phyloP scores from a whole-genome alignment of 495 filamentous ascomycete genomes.

The Penicilliopsis zonata region DNA sequence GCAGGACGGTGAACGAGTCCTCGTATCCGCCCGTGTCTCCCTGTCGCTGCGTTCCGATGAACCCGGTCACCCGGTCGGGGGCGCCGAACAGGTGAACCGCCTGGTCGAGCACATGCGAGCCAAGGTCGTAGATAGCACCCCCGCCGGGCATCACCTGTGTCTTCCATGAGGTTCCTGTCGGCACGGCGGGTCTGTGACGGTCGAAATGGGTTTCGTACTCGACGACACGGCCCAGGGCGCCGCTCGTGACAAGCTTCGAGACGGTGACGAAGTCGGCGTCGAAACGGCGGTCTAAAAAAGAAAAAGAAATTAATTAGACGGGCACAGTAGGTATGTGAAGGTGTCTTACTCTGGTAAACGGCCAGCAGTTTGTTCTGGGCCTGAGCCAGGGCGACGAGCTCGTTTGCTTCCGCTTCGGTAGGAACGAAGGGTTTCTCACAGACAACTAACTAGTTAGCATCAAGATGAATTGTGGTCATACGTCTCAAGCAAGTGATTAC shows the following conservation, averaged over 20 bases:
- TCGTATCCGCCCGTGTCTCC: constrained; percentile 45
- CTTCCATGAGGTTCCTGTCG: constrained; percentile 52
- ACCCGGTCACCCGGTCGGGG: constrained; percentile 55
- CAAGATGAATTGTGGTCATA: neutral
- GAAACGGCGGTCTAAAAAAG: constrained; percentile 55
- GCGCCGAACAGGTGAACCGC: constrained; percentile 66
- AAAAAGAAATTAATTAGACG: neutral
- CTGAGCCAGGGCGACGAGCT: constrained; percentile 53
- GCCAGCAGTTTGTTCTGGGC: constrained; percentile 51
- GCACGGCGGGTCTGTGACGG: constrained; percentile 51
- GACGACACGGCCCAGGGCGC: constrained; percentile 50
- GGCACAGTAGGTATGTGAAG: no score
- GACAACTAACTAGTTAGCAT: constrained; percentile 35
- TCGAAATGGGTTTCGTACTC: constrained; percentile 84
- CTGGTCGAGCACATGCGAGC: constrained; percentile 77
- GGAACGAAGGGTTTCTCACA: constrained; percentile 87
- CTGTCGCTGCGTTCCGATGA: constrained; percentile 53
- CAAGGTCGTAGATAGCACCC: constrained; percentile 71
- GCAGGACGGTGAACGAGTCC: constrained; percentile 56
- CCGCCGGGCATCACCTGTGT: constrained; percentile 53
- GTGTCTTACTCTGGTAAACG: constrained; percentile 72
- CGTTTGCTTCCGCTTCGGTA: constrained; percentile 55
- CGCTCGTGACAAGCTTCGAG: constrained; percentile 43
- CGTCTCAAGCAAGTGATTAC: constrained; percentile 11
- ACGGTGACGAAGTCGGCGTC: constrained; percentile 79